Evolutionary conservation across 805 yeast genomes (phyloP), one percentile per base, ranked within the genome.

Genomic region (Yarrowia sp.): DNA sequence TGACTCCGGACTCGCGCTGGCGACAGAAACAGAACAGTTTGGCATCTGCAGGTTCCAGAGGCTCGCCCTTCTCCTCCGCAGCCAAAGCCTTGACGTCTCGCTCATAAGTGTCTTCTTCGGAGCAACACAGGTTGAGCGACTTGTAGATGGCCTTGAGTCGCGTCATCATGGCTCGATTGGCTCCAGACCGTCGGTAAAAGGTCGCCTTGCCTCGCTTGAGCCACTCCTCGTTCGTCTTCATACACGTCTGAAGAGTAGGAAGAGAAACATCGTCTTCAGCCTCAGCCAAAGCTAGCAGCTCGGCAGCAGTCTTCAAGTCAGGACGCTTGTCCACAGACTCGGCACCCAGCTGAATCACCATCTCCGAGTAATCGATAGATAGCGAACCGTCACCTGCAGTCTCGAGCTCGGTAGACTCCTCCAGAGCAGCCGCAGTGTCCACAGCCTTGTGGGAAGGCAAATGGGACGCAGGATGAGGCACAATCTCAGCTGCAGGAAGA

Each of bases 1-100:
- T 90, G 71, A 88, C 85, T 0, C 97, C 96, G 70, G 89, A 95
- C 75, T 91, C 97, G 62, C 89, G 72, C 28, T 72, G 67, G 19
- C 82, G 79, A 61, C 80, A 79, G 54, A 76, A 70, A 11, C 82
- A 80, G 71, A 80, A 83, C 5, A 78, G 69, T 66, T 80, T 78
- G 54, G 78, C 67, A 2, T 78, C 76, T 10, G 74, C 70, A 4
- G 67, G 70, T 11, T 66, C 62, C 30, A 59, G 64, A 10, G 64
- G 33, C 10, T 66, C 74, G 67, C 87, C 92, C 75, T 92, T 88
- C 66, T 83, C 88, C 49, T 86, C 83, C 89, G 87, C 87, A 0
- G 82, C 80, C 7, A 69, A 67, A 73, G 89, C 82, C 68, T 80
- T 73, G 68, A 87, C 92, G 24, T 74, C 74, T 54, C 82, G 51